Base-by-base conservation (phyloP, 1,139 yeast species). In the Nematodospora anomalae region DNA sequence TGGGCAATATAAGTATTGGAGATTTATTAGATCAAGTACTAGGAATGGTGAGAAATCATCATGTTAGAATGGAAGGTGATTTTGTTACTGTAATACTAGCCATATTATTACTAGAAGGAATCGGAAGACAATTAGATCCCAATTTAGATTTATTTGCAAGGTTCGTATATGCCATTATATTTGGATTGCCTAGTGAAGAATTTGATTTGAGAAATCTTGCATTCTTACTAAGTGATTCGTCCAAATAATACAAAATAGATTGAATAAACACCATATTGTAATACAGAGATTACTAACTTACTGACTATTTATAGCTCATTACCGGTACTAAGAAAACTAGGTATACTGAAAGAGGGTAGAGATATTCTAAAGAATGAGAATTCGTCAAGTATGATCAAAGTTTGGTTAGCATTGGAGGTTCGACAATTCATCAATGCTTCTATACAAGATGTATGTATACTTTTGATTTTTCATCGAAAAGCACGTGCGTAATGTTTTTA, bases 1-100 rank as follows among this genome's bases (percentile, higher is more conserved):
- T 92, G 38, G 98, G 98, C 0, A 85, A 88, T 37, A 84, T 94
- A 15, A 84, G 94, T 33, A 85, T 92, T 44, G 97, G 97, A 3
- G 97, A 90, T 55, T 69, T 94, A 42, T 67, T 92, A 41, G 94
- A 89, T 49, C 85, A 81, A 53, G 92, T 92, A 68, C 71, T 92
- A 42, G 70, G 81, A 2, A 89, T 92, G 97, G 97, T 94, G 12
- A 73, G 97, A 41, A 69, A 71, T 12, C 98, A 92, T 57, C 99
- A 94, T 58, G 98, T 92, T 14, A 74, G 97, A 55, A 86, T 94
- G 96, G 99, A 92, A 54, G 95, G 96, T 6, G 98, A 92, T 58
- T 92, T 92, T 54, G 83, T 92, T 32, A 88, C 96, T 16, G 96
- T 94, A 18, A 85, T 92, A 12, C 89, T 92, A 27, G 96, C 97